These are phyloP conservation scores for Pistacia vera DNA, from an alignment of 345 rosid species.

Conservation along the genomic window DNA sequence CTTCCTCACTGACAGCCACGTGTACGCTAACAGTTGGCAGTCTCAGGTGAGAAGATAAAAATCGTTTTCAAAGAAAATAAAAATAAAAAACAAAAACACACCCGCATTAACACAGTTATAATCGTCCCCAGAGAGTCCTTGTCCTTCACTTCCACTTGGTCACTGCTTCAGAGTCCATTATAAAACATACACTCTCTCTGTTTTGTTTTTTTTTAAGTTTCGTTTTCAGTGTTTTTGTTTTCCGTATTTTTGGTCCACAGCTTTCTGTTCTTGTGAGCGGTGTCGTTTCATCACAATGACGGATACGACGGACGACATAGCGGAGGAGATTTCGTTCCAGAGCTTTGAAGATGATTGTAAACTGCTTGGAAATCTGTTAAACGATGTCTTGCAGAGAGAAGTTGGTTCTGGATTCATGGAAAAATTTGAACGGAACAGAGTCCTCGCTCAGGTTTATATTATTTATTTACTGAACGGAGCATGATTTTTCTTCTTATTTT, in stretches of 20 bases:
- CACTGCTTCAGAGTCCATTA: not conserved
- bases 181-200: not conserved
- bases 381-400: conserved; percentile 86
- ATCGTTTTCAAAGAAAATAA: not conserved
- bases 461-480: not conserved
- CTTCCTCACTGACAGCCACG: not conserved
- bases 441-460: conserved; percentile 73
- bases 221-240: not conserved
- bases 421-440: conserved; percentile 68
- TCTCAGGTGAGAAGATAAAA: not conserved
- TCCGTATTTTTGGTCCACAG: too few relatives aligned
- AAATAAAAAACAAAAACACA: not conserved
- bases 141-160: conserved; percentile 13
- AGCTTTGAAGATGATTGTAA: conserved; percentile 94
- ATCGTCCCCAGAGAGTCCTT: not conserved
- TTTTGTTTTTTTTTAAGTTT: not conserved
- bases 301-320: conserved; percentile 94
- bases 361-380: conserved; percentile 78
- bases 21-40: not conserved
- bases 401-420: conserved; percentile 67
- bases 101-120: conserved; percentile 5
- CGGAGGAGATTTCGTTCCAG: conserved; percentile 92
- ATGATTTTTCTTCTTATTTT: conserved; percentile 1
- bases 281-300: conserved; percentile 53
- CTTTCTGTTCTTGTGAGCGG: not conserved